Evolutionary conservation across 1,139 yeast genomes (phyloP).

Genomic region (Yamadazyma songkhlaensis): DNA sequence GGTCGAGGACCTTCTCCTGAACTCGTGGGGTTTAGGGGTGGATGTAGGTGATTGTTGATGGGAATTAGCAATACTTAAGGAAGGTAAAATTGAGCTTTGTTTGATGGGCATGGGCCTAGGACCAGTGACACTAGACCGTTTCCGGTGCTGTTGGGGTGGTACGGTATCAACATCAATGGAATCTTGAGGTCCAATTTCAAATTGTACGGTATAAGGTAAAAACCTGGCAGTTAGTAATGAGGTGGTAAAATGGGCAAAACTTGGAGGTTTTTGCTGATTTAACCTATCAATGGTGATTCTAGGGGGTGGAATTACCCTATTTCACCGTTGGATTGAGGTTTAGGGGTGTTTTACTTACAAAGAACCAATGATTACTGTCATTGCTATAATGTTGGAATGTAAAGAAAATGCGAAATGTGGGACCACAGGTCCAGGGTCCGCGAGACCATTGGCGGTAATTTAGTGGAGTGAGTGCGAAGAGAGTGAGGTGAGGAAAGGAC

Average conservation of each 20-base stretch:
- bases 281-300: too few species aligned
- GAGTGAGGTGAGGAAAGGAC: background rate
- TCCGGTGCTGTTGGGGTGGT: constrained; percentile 2
- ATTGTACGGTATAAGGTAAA: constrained; percentile 70
- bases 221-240: constrained; percentile 41
- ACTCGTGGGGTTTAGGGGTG: constrained; percentile 13
- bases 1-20: constrained; percentile 3
- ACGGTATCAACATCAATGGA: constrained; percentile 1
- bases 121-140: constrained; percentile 10
- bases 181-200: constrained; percentile 44
- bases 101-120: constrained; percentile 12
- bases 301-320: too few species aligned
- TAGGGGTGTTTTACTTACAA: constrained; percentile 43
- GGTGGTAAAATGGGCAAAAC: too few species aligned
- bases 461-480: background rate
- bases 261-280: too few species aligned
- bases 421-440: too few species aligned
- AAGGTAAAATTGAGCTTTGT: constrained; percentile 20
- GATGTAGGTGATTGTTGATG: constrained; percentile 19
- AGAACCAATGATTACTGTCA: constrained; percentile 63
- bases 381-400: constrained; percentile 13
- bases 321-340: too few species aligned
- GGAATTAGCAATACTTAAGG: constrained; percentile 18
- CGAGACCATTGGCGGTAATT: background rate
- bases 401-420: too few species aligned